These are phyloP conservation scores for Ceratocystis alfenasii DNA, from an alignment of 2,329 filamentous ascomycete species.

Conservation along the genomic window DNA sequence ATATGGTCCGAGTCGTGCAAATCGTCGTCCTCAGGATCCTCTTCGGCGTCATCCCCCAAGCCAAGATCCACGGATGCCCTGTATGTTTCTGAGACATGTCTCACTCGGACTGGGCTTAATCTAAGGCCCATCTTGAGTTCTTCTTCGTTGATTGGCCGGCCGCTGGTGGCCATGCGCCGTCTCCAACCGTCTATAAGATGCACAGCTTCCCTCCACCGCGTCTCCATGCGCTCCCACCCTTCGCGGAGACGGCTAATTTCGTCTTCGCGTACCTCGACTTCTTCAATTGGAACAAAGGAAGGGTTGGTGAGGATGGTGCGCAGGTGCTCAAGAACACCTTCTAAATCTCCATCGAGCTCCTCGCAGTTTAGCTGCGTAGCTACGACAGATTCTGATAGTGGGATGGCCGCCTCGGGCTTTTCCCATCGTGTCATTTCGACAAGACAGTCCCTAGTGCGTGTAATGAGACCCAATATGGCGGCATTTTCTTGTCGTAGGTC, in stretches of 20 bases:
- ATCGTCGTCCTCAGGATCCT: conserved; percentile 18
- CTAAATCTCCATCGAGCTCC: conserved; percentile 63
- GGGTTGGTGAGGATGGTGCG: conserved; percentile 81
- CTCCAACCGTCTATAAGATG: conserved; percentile 88
- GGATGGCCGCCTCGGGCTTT: conserved; percentile 27
- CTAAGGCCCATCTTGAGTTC: conserved; percentile 57
- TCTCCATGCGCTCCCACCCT: conserved; percentile 90
- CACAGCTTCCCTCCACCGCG: conserved; percentile 78
- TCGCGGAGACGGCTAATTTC: conserved; percentile 73
- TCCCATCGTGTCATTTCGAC: conserved; percentile 55
- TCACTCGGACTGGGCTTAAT: conserved; percentile 46
- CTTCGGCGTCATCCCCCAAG: conserved; percentile 24
- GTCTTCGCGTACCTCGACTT: conserved; percentile 83
- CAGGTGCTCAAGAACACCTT: conserved; percentile 67
- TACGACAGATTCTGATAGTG: not conserved
- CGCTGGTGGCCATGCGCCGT: conserved; percentile 60
- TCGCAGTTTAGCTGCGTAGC: conserved; percentile 36
- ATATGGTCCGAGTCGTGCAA: conserved; percentile 2
- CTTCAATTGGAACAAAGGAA: conserved; percentile 89
- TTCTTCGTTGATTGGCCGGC: conserved; percentile 56
- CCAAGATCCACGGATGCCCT: conserved; percentile 25
- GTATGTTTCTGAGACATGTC: conserved; percentile 39
- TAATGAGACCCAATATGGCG: conserved; percentile 58
- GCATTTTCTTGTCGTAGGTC: conserved; percentile 88
- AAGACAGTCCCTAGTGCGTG: conserved; percentile 58